Percentiles rank a stretch among this genome's conserved stretches.
phyloP scores from a whole-genome alignment of 2,329 filamentous ascomycete genomes.

The Verticillium dahliae region DNA sequence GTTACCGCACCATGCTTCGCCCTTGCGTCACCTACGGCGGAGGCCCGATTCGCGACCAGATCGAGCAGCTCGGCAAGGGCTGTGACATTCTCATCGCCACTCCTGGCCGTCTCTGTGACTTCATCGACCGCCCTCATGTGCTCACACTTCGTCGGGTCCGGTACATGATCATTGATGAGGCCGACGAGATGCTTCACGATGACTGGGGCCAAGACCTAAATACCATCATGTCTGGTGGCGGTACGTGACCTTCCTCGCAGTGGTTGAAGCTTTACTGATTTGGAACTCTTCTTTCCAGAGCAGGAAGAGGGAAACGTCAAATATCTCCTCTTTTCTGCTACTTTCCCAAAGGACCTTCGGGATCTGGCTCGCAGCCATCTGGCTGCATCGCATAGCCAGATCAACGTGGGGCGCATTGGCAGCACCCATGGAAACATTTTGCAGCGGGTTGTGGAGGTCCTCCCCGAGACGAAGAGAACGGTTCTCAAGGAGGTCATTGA shows the following conservation, averaged over 20 bases:
- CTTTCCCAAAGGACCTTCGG: constrained; percentile 77
- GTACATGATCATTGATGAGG: constrained; percentile 84
- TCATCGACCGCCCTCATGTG: constrained; percentile 65
- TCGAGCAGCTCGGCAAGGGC: constrained; percentile 67
- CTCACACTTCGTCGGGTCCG: constrained; percentile 71
- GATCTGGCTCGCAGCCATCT: constrained; percentile 73
- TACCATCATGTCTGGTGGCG: constrained; percentile 72
- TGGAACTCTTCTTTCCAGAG: constrained; percentile 39
- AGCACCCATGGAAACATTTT: constrained; percentile 76
- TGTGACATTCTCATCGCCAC: constrained; percentile 88
- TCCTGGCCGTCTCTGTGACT: constrained; percentile 77
- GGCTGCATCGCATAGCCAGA: constrained; percentile 64
- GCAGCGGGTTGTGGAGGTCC: constrained; percentile 66
- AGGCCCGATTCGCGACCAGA: constrained; percentile 62
- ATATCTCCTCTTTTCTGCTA: constrained; percentile 87
- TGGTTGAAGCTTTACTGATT: constrained; percentile 16
- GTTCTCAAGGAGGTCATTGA: constrained; percentile 67
- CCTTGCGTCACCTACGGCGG: constrained; percentile 89
- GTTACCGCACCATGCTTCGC: constrained; percentile 90
- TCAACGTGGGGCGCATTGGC: constrained; percentile 82
- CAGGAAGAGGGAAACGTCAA: constrained; percentile 64
- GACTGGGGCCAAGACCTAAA: constrained; percentile 75
- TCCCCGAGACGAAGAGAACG: constrained; percentile 60
- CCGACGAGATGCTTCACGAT: constrained; percentile 78
- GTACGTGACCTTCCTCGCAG: constrained; percentile 36